Base-by-base conservation (phyloP, 1,284 basidiomycete species). In the Rhodotorula sp. region DNA sequence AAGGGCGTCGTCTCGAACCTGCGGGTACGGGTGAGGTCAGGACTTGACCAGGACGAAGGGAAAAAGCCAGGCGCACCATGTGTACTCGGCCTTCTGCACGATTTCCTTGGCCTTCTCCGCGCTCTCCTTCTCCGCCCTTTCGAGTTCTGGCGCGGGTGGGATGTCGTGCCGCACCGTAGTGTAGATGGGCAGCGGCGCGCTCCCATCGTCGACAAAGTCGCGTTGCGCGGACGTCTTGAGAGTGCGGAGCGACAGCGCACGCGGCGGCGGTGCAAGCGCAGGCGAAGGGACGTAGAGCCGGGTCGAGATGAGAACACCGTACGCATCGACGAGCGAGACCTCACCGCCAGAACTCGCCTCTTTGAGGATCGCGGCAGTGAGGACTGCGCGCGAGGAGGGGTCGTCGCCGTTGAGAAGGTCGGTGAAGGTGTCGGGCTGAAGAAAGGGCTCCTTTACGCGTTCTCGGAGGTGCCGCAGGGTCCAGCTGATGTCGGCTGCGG, bases 1-100 rank as follows among this genome's bases (percentile, higher is more conserved):
- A 81, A 84, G 0, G 82, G 83, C 5, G 83, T 83, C 66, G 83
- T 81, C 67, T 84, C 84, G 69, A 83, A 83, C 21, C 78, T 70
- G 37, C 70, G 69, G 34, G 74, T 63, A 12, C 10, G 27, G n/a
- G 44, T 44, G 15, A 13, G 44, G 15, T 17, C 9, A 8, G 44
- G 44, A 19, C 39, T 17, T 12, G 19, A 44, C 15, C 10, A 17
- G 19, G 3, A 17, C 2, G 29, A 66, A 13, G 25, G 17, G 27
- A 36, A 32, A 19, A 22, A 22, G 32, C 19, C 32, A 9, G 34
- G 29, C 34, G 54, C 34, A 27, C 56, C 36, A 57, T 25, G 36
- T 39, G 36, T 37, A 39, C 56, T 57, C 36, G 56, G 36, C 36
- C 13, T 67, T 57, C 56, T 69, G 41, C 32, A 55, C 50, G 10